Conservation (phyloP, 495 filamentous ascomycete genomes). For the Penicillium waksmanii region DNA sequence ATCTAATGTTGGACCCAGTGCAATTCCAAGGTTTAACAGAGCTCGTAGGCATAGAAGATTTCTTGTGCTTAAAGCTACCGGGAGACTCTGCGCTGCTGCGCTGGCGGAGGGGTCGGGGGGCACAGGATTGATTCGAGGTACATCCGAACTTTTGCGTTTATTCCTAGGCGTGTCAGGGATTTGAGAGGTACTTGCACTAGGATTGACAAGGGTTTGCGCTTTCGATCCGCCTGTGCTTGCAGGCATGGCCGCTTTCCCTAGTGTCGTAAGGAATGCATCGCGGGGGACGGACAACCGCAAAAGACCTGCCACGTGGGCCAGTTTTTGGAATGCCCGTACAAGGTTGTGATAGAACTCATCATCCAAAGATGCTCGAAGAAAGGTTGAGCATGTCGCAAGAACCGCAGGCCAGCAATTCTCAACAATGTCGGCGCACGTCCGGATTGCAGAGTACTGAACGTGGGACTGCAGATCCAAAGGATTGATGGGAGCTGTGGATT, state of each 20-base stretch:
- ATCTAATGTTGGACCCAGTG: constrained; percentile 84
- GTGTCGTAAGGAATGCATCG: constrained; percentile 91
- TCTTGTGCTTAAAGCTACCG: constrained; percentile 72
- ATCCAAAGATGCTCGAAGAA: constrained; percentile 87
- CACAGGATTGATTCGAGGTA: constrained; percentile 21
- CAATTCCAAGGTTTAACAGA: constrained; percentile 91
- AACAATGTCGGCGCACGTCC: constrained; percentile 77
- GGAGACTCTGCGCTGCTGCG: constrained; percentile 25
- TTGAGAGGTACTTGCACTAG: constrained; percentile 22
- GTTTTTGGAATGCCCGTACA: constrained; percentile 93
- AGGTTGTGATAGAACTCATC: constrained; percentile 93
- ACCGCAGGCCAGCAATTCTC: constrained; percentile 95
- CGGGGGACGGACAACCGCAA: constrained; percentile 81
- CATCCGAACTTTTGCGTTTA: constrained; percentile 45
- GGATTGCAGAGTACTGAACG: constrained; percentile 68
- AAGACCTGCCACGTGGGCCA: constrained; percentile 92
- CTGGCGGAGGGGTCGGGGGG: constrained; percentile 26
- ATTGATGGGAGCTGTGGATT: constrained; percentile 73
- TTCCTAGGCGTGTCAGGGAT: constrained; percentile 30
- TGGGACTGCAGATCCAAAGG: constrained; percentile 74
- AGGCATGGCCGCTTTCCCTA: constrained; percentile 91
- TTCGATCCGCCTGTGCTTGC: constrained; percentile 61
- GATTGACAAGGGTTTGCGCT: constrained; percentile 24
- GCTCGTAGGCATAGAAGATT: constrained; percentile 90
- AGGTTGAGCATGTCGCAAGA: constrained; percentile 91